Conservation (phyloP, 495 filamentous ascomycete genomes). For the Pyronema omphalodes region DNA sequence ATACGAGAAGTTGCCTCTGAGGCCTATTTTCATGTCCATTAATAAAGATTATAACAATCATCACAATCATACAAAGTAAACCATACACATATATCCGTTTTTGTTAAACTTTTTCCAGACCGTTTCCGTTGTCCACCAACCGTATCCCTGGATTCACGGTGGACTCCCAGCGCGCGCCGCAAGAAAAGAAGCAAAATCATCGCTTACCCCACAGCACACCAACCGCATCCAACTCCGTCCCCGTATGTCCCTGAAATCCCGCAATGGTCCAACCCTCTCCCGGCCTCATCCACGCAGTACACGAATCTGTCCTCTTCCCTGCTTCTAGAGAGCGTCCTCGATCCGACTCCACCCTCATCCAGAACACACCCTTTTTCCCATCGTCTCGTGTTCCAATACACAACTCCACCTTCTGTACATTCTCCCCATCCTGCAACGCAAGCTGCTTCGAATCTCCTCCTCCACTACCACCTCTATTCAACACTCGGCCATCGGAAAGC, state of each 20-base stretch:
- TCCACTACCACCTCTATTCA: slow-evolving; percentile 38
- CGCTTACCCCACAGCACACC: slow-evolving; percentile 5
- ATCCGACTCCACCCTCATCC: not conserved
- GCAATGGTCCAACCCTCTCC: not conserved
- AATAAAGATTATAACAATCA: no score
- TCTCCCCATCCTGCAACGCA: not conserved
- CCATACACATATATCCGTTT: no score
- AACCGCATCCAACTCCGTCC: slow-evolving; percentile 1
- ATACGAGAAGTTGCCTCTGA: no score
- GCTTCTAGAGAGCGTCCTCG: not conserved
- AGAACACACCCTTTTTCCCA: not conserved
- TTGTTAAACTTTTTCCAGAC: no score
- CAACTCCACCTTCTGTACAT: not conserved
- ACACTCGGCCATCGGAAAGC: slow-evolving; percentile 29
- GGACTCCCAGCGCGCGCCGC: no score
- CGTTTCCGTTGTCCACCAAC: no score
- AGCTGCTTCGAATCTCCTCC: slow-evolving; percentile 23
- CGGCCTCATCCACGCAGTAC: not conserved
- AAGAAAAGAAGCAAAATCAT: not conserved
- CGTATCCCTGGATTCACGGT: no score
- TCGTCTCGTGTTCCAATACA: not conserved
- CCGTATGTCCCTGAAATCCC: slow-evolving; percentile 1
- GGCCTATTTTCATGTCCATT: no score
- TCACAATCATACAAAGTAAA: no score
- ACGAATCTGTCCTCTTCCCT: not conserved